Base-by-base conservation (phyloP, 1,284 basidiomycete species). In the Leccinum solheimii region DNA sequence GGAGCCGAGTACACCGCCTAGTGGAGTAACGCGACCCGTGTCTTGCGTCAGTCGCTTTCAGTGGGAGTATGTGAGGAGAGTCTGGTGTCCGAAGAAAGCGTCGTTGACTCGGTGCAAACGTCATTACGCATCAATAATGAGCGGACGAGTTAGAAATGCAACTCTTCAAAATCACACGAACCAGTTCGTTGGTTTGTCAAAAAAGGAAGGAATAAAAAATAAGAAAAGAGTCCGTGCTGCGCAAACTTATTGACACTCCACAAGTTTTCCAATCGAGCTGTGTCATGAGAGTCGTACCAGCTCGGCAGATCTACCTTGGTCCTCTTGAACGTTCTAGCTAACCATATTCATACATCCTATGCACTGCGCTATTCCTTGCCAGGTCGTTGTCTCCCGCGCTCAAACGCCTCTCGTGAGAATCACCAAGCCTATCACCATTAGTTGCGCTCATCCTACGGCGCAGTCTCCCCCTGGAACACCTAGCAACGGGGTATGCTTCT, bases 1-100 rank as follows among this genome's bases (percentile, higher is more conserved):
- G 49, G 0, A 75, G 48, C 0, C 75, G 69, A 4, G 7, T 52
- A 5, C 57, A 63, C 0, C 72, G 72, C 45, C 56, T 70, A 0
- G 60, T 59, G 23, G 63, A 10, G 50, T n/a, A 27, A 10, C 26
- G 9, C 2, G 55, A 4, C 1, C 21, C 3, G 2, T 56, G 49
- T 45, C 62, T 60, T 3, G 58, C 38, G 8, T 74, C 68, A 2
- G 64, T 38, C 1, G 53, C 19, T 7, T 53, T 57, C 21, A 74
- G 8, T 3, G 71, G 71, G 1, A 75, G 65, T 6, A 66, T 26
- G 19, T 67, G 61, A 0, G 30, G 9, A 3, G 62, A 14, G 10
- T 68, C 70, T 2, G 54, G 40, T 1, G 62, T 48, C 3, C 63
- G 67, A 11, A 64, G 55, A 19, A 59, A 34, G 11, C 60, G 62